Base-by-base conservation (phyloP, 176 grass and related monocot species). In the Rhipidocladum racemiflorum region DNA sequence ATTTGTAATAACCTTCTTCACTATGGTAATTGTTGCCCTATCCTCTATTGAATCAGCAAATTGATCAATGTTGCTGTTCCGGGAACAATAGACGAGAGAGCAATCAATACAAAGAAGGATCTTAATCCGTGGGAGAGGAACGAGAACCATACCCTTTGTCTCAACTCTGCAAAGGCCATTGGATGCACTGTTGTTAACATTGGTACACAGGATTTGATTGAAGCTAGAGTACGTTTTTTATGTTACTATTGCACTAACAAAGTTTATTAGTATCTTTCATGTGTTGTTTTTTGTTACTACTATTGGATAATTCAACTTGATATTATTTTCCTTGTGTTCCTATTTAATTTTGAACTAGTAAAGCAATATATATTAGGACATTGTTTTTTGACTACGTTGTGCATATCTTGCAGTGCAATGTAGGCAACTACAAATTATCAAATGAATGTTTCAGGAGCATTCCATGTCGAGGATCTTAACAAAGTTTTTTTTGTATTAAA, bases 141-240 rank as follows among this genome's bases (percentile, higher is more conserved):
- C 32, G 95, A 97, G 87, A 97, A 97, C 64, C 92, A 97, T 81
- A 97, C 92, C 66, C 95, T 97, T 81, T 86, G 95, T 89, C 90
- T 97, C 39, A 97, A 97, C 72, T 97, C 95, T 56, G 95, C 95
- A 53, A 97, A 94, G 85, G 95, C 95, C 76, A 97, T 97, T 87
- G 95, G 95, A 16, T 97, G 95, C 85, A 97, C 95, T 30, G 88
- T 97, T 36, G 95, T 97, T 78, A 97, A 97, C 44, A 97, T 97
- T 91, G 95, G 95, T 36, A 97, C 95, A 84, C 95, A 97, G 72
- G 95, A 97, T 75, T 79, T 97, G 84, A 84, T 97, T 81, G 95
- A 97, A 94, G 95, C 92, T 78, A 85, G 95, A 84, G 95, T 95
- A 93, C 11, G 92, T 80, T 45, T 82, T 65, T 51, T 39, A 17